Conservation (phyloP, 768 basidiomycete species). For the Gloeopeniophorella convolvens region DNA sequence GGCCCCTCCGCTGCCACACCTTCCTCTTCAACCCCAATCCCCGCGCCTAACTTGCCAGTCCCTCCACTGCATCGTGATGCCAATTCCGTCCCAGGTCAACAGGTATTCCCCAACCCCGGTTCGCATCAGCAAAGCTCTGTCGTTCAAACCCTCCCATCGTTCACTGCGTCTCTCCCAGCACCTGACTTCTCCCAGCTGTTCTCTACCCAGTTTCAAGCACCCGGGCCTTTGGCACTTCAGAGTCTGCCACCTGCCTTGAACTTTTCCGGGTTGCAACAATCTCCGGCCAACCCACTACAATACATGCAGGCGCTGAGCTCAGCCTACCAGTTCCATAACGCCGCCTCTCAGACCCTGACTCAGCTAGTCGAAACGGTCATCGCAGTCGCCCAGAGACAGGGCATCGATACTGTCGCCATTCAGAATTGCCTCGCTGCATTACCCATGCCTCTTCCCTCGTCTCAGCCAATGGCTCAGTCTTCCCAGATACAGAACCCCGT, state of each 20-base stretch:
- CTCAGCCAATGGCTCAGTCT: background rate
- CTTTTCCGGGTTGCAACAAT: background rate
- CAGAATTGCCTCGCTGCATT: constrained; percentile 15
- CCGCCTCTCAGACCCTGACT: constrained; percentile 9
- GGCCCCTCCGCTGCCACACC: background rate
- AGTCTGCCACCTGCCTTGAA: background rate
- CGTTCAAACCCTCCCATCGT: background rate
- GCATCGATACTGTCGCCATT: constrained; percentile 11
- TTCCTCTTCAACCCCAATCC: background rate
- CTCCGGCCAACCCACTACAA: background rate
- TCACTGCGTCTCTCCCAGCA: background rate
- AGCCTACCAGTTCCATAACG: constrained; percentile 9
- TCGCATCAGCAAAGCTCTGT: background rate
- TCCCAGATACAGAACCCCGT: background rate
- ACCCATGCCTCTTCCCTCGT: constrained; percentile 4
- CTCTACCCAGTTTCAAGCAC: background rate
- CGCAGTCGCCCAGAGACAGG: constrained; percentile 15
- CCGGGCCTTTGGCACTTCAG: background rate
- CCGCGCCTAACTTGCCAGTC: background rate
- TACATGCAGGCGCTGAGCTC: constrained; percentile 8
- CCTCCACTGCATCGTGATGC: background rate
- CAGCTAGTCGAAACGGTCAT: constrained; percentile 17
- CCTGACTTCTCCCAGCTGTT: background rate
- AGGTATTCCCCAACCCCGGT: background rate
- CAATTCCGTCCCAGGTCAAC: background rate